These are phyloP conservation scores for Thraustotheca clavata DNA, from an alignment of 352 stramenopile genomes.

Conservation along the genomic window DNA sequence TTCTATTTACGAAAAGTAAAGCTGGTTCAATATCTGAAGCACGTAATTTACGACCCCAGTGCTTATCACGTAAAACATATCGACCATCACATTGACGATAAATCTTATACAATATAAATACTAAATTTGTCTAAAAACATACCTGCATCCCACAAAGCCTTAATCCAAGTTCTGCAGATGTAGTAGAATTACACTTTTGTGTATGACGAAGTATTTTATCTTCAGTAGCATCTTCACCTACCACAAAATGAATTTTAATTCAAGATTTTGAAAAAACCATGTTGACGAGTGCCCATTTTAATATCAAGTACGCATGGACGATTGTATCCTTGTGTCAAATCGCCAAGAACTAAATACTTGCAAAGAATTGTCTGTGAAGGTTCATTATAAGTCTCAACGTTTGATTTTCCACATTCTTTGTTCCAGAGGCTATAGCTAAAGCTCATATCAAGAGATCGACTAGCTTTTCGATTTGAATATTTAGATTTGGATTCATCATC, in stretches of 20 bases:
- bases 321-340: constrained; percentile 55
- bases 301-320: constrained; percentile 68
- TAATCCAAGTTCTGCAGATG: constrained; percentile 51
- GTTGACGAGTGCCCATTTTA: constrained; percentile 74
- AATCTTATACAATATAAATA: constrained; percentile 24
- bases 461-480: neutral
- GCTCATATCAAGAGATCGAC: constrained; percentile 6
- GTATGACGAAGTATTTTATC: constrained; percentile 63
- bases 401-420: neutral
- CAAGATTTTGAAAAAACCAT: constrained; percentile 25
- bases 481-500: neutral
- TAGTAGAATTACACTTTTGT: constrained; percentile 65
- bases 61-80: constrained; percentile 74
- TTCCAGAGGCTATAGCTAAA: constrained; percentile 16
- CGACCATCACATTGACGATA: constrained; percentile 45
- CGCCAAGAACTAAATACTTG: constrained; percentile 59
- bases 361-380: neutral
- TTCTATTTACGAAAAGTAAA: constrained; percentile 40
- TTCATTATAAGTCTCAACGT: neutral
- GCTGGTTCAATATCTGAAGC: constrained; percentile 49
- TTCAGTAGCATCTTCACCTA: constrained; percentile 44
- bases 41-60: constrained; percentile 55
- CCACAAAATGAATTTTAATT: neutral
- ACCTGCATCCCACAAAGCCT: constrained; percentile 72
- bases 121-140: neutral